phyloP scores from a whole-genome alignment of 140 eudicot genomes.

The Stevia rebaudiana region DNA sequence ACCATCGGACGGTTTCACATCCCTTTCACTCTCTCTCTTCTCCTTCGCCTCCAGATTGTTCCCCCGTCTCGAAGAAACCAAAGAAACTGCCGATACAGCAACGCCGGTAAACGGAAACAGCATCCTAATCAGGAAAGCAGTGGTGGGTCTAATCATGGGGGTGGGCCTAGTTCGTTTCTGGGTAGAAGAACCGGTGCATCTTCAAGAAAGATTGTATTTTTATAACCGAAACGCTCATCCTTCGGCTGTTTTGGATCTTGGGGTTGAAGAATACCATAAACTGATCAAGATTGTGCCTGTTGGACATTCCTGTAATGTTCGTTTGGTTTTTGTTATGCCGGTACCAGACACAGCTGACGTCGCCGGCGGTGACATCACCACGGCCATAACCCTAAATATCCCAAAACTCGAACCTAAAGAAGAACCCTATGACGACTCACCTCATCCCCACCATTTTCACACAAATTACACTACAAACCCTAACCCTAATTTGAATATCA shows the following conservation, averaged over 20 bases:
- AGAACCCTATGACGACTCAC: conserved; percentile 55
- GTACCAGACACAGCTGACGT: conserved; percentile 4
- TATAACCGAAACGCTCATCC: conserved; percentile 57
- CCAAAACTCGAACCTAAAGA: conserved; percentile 58
- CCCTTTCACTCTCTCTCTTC: conserved; percentile 29
- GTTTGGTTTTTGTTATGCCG: conserved; percentile 42
- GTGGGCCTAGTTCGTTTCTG: conserved; percentile 46
- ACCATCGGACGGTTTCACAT: conserved; percentile 35
- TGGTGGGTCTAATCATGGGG: conserved; percentile 53
- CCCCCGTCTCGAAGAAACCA: conserved; percentile 10
- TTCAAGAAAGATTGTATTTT: conserved; percentile 43
- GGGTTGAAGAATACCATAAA: conserved; percentile 18
- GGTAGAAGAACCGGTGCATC: conserved; percentile 62
- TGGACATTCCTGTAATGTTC: conserved; percentile 54
- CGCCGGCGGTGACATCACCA: conserved; percentile 9
- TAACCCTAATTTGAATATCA: conserved; percentile 22
- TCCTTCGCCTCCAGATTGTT: conserved; percentile 10
- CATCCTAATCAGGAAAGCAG: conserved; percentile 30
- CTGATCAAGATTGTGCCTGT: conserved; percentile 38
- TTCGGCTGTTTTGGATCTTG: conserved; percentile 40
- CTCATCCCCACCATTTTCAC: not conserved
- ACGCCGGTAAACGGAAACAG: not conserved
- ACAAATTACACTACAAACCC: conserved; percentile 19
- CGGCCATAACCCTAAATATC: conserved; percentile 14
- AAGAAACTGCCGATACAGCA: conserved; percentile 2